Conservation (phyloP, 371 early-diverging fungal genomes). For the Apophysomyces ossiformis region DNA sequence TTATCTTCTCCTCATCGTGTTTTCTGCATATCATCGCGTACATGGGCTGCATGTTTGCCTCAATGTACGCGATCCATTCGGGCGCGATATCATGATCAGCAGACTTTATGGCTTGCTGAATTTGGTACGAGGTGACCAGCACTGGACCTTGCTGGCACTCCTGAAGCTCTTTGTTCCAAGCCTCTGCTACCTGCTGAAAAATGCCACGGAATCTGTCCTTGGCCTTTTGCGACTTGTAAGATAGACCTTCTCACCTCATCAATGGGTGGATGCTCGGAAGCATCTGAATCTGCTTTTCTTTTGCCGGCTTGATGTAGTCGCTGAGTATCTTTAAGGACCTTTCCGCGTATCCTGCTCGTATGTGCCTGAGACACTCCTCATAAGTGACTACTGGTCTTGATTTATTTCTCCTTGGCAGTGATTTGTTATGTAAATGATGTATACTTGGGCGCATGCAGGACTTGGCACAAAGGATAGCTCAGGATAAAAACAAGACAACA, state of each 20-base stretch:
- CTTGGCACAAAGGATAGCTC: too few relatives aligned
- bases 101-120: neutral
- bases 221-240: neutral
- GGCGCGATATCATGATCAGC: neutral
- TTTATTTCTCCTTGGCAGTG: too few relatives aligned
- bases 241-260: neutral
- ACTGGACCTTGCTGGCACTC: neutral
- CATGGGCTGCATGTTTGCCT: neutral
- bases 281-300: too few relatives aligned
- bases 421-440: too few relatives aligned
- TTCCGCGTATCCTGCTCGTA: too few relatives aligned
- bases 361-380: too few relatives aligned
- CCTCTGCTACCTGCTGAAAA: neutral
- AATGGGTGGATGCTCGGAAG: neutral
- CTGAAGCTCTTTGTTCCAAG: neutral
- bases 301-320: neutral
- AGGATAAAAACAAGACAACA: too few relatives aligned
- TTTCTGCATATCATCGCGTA: neutral
- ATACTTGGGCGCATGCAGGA: too few relatives aligned
- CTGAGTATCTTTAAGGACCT: too few relatives aligned
- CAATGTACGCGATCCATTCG: neutral
- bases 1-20: neutral
- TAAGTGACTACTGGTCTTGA: too few relatives aligned
- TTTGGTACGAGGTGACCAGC: neutral
- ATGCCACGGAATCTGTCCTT: neutral